phyloP scores from a whole-genome alignment of 1,284 basidiomycete species.

The Prillingera fragicola region DNA sequence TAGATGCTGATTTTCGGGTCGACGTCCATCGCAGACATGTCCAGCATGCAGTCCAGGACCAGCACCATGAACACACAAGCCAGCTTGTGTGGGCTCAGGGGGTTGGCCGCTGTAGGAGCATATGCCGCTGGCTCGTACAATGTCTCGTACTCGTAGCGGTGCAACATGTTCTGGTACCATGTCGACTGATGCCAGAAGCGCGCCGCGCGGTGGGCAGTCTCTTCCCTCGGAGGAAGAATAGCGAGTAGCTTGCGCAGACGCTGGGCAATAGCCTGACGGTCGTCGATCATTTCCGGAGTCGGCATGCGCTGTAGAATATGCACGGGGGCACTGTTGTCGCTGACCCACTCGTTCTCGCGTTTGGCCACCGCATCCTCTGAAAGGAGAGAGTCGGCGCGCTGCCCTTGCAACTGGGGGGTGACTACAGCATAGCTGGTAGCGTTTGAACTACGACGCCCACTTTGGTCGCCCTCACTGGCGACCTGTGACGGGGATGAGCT shows the following conservation, averaged over 20 bases:
- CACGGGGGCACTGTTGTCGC: conserved; percentile 38
- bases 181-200: conserved; percentile 29
- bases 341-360: conserved; percentile 37
- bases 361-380: conserved; percentile 30
- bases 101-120: conserved; percentile 35
- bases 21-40: conserved; percentile 26
- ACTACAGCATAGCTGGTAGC: conserved; percentile 3
- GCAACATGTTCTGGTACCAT: conserved; percentile 39
- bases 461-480: no score
- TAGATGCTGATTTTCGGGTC: conserved; percentile 30
- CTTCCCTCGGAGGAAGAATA: conserved; percentile 31
- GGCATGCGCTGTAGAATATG: conserved; percentile 26
- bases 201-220: conserved; percentile 20
- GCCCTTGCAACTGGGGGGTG: conserved; percentile 15
- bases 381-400: conserved; percentile 24
- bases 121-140: conserved; percentile 41
- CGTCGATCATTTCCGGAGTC: conserved; percentile 10
- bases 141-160: conserved; percentile 32
- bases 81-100: conserved; percentile 42
- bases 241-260: conserved; percentile 29
- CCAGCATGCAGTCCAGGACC: conserved; percentile 37
- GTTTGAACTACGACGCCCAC: no score
- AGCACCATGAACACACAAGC: conserved; percentile 42
- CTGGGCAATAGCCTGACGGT: conserved; percentile 24
- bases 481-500: conserved; percentile 2